A percentile compares a stretch with the other conserved stretches of the same genome.
phyloP scores from a whole-genome alignment of 2,329 filamentous ascomycete genomes.

The Tolypocladium sp. region DNA sequence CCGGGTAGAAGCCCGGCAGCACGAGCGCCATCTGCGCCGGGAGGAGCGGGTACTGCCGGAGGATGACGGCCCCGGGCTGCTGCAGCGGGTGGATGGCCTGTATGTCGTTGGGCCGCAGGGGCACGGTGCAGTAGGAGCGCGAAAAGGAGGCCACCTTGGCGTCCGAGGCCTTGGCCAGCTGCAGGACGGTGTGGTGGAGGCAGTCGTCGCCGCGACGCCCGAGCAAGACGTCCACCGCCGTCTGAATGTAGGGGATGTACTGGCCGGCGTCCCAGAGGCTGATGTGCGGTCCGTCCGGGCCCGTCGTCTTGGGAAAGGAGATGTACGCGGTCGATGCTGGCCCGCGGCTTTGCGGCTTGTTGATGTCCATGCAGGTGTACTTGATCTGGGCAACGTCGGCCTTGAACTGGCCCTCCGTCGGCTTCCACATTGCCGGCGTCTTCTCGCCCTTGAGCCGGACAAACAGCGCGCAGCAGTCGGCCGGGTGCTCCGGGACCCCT shows the following conservation, averaged over 20 bases:
- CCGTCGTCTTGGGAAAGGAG: not conserved
- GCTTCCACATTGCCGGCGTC: slow-evolving; percentile 10
- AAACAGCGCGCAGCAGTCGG: slow-evolving; percentile 11
- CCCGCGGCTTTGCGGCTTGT: not conserved
- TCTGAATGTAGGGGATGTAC: slow-evolving; percentile 14
- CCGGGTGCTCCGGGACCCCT: not conserved
- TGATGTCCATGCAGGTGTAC: not conserved
- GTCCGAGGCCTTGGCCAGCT: slow-evolving; percentile 1
- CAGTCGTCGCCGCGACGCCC: slow-evolving; percentile 1
- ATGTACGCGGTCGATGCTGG: not conserved
- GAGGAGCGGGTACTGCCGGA: not conserved
- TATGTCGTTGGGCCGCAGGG: not conserved
- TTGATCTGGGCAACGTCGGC: slow-evolving; percentile 7
- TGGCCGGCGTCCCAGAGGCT: slow-evolving; percentile 14
- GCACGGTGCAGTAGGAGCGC: not conserved
- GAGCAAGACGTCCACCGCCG: slow-evolving; percentile 15
- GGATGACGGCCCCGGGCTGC: not conserved
- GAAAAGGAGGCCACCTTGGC: not conserved
- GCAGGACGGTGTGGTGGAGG: slow-evolving; percentile 8
- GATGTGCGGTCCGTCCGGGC: not conserved
- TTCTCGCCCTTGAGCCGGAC: slow-evolving; percentile 5
- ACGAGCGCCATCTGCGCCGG: not conserved
- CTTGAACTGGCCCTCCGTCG: slow-evolving; percentile 7
- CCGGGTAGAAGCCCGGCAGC: slow-evolving; percentile 2
- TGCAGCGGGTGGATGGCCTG: not conserved